These are phyloP conservation scores for Nakazawaea ernobii DNA, from an alignment of 805 yeast species.

Conservation along the genomic window DNA sequence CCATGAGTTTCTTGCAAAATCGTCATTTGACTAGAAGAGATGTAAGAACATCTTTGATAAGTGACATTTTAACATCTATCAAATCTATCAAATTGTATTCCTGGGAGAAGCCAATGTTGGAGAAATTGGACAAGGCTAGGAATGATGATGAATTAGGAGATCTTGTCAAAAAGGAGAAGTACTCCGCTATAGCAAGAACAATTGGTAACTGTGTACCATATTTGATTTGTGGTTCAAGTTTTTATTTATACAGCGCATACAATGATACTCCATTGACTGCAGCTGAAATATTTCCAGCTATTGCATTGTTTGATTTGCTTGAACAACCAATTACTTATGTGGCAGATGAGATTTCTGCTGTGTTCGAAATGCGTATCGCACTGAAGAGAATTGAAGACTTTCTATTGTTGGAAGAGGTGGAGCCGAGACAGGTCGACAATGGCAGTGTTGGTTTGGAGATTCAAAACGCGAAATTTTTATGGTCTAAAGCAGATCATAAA, in stretches of 20 bases:
- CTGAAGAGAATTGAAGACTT: conserved; percentile 40
- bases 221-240: conserved; percentile 43
- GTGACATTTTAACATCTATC: conserved; percentile 53
- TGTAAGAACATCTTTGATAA: conserved; percentile 50
- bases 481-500: conserved; percentile 28
- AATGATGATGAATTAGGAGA: conserved; percentile 49
- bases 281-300: conserved; percentile 51
- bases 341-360: conserved; percentile 39
- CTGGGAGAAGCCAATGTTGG: conserved; percentile 62
- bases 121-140: conserved; percentile 44
- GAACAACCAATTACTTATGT: conserved; percentile 41
- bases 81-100: conserved; percentile 63
- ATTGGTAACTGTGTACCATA: conserved; percentile 49
- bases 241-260: conserved; percentile 35
- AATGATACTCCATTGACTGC: conserved; percentile 42
- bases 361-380: conserved; percentile 46
- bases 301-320: conserved; percentile 42
- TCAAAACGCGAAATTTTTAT: conserved; percentile 46
- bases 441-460: conserved; percentile 32
- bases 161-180: conserved; percentile 33
- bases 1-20: conserved; percentile 38
- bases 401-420: conserved; percentile 33
- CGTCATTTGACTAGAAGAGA: conserved; percentile 60
- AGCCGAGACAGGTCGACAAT: conserved; percentile 21
- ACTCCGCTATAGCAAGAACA: conserved; percentile 31